These are phyloP conservation scores for Colletotrichum sp. DNA, from an alignment of 2,329 filamentous ascomycete species.

Conservation along the genomic window DNA sequence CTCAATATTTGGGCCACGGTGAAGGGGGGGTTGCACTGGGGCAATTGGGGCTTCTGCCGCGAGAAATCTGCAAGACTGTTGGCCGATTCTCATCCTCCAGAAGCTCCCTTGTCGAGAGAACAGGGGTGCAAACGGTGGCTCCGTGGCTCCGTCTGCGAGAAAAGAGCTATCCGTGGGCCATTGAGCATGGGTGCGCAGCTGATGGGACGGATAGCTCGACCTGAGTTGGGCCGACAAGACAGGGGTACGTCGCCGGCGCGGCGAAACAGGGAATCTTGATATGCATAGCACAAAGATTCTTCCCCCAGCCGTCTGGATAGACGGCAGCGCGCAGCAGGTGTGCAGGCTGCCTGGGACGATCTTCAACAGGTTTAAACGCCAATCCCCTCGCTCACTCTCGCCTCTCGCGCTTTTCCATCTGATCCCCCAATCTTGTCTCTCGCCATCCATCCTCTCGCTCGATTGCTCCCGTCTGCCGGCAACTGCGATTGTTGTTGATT, in stretches of 20 bases:
- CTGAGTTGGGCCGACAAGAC: conserved; percentile 15
- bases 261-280: conserved; percentile 21
- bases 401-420: neutral
- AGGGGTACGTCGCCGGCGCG: conserved; percentile 10
- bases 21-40: neutral
- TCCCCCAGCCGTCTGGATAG: conserved; percentile 5
- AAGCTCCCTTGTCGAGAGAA: conserved; percentile 5
- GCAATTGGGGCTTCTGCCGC: neutral
- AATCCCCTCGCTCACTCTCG: conserved; percentile 10
- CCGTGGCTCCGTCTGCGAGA: neutral
- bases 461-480: neutral
- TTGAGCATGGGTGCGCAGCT: neutral
- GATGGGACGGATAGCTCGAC: conserved; percentile 10
- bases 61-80: neutral
- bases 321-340: neutral
- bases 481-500: neutral
- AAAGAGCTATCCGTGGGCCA: neutral
- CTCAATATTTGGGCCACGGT: neutral
- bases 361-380: conserved; percentile 23
- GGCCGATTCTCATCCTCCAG: neutral
- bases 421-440: conserved; percentile 11
- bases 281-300: conserved; percentile 21
- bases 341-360: conserved; percentile 18
- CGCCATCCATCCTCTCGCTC: conserved; percentile 6
- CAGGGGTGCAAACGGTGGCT: conserved; percentile 11